Percentiles rank a stretch among this genome's conserved stretches.
Conservation (phyloP, 768 basidiomycete genomes). For the Peribolospora baueri region DNA sequence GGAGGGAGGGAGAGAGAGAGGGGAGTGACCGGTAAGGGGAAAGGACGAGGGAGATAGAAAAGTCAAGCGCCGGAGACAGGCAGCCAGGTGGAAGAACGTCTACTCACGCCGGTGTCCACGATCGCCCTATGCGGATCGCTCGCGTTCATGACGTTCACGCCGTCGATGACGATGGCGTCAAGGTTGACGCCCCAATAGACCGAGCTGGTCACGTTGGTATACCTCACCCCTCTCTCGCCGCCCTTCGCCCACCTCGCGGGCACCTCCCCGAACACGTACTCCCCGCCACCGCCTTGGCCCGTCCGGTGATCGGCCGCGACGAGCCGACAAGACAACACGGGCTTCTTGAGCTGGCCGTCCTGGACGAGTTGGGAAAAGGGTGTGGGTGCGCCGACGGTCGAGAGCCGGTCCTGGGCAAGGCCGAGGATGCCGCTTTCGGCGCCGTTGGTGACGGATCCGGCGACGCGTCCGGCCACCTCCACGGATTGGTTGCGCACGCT, state of each 20-base stretch:
- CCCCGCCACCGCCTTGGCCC: neutral
- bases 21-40: constrained; percentile 4
- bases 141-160: neutral
- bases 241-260: neutral
- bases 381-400: constrained; percentile 1
- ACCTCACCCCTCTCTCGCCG: neutral
- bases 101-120: neutral
- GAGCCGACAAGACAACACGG: neutral
- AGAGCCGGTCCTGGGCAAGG: constrained; percentile 3
- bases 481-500: too few relatives aligned
- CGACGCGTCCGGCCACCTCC: too few relatives aligned
- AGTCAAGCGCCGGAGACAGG: neutral
- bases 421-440: neutral
- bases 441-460: too few relatives aligned
- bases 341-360: neutral
- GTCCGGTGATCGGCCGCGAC: neutral
- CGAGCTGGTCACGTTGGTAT: constrained; percentile 2
- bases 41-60: neutral
- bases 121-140: neutral
- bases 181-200: constrained; percentile 1
- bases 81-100: neutral
- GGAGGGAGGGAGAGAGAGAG: neutral
- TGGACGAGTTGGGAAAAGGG: constrained; percentile 3
- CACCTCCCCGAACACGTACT: constrained; percentile 1
- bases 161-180: neutral